phyloP scores from a whole-genome alignment of 2,329 filamentous ascomycete genomes.

The Ophiostoma sp. region DNA sequence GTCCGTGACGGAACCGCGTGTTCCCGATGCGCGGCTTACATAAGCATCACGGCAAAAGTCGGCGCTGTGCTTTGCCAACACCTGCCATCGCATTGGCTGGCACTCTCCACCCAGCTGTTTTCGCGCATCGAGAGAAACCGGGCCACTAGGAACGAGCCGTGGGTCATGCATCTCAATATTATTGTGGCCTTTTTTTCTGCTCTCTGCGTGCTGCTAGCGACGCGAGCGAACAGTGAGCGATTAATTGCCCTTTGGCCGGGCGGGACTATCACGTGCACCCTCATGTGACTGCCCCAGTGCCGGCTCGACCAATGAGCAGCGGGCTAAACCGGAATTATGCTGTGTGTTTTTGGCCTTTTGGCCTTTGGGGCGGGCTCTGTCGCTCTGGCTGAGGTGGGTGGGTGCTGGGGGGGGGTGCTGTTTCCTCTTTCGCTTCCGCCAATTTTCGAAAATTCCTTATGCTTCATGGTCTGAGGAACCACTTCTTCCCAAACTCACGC shows the following conservation, averaged over 20 bases:
- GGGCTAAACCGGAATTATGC: slow-evolving; percentile 29
- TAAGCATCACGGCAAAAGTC: slow-evolving; percentile 19
- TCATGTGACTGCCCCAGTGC: slow-evolving; percentile 21
- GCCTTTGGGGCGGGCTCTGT: background rate
- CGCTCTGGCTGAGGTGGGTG: background rate
- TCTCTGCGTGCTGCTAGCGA: background rate
- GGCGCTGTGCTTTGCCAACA: slow-evolving; percentile 20
- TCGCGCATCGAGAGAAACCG: slow-evolving; percentile 18
- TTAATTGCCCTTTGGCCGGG: slow-evolving; percentile 25
- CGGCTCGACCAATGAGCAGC: slow-evolving; percentile 28
- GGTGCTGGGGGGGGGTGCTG: background rate
- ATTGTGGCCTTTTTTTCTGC: slow-evolving; percentile 13
- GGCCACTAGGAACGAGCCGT: slow-evolving; percentile 1
- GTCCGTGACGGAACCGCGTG: too few species aligned
- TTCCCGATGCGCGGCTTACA: background rate
- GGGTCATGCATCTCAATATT: slow-evolving; percentile 4
- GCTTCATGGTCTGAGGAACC: slow-evolving; percentile 14
- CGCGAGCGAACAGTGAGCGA: slow-evolving; percentile 22
- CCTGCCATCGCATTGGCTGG: slow-evolving; percentile 15
- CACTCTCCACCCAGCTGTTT: slow-evolving; percentile 1
- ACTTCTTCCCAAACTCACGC: slow-evolving; percentile 10
- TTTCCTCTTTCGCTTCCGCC: slow-evolving; percentile 26
- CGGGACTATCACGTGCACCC: slow-evolving; percentile 19
- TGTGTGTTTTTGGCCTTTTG: slow-evolving; percentile 12
- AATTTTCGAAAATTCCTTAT: slow-evolving; percentile 24